Evolutionary conservation across 1,284 basidiomycete species (phyloP), one percentile per base, ranked within the genome.

Genomic region (Mycosarcoma maydis): DNA sequence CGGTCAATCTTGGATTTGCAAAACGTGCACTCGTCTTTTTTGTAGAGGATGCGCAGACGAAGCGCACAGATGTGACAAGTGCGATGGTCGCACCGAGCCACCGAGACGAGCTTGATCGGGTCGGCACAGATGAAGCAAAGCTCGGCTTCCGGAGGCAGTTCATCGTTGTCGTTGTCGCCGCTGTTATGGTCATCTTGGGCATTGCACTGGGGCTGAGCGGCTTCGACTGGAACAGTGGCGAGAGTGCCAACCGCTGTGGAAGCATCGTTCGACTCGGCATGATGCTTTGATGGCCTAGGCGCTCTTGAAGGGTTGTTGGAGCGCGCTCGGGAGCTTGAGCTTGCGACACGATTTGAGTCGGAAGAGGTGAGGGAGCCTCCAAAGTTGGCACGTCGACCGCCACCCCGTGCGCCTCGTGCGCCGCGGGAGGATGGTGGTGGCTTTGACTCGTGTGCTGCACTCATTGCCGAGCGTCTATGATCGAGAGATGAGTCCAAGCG

Each of bases 121-220:
- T 98, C 94, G 1, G 95, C 94, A 78, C 95, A 98, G 82, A 98
- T 98, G 86, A 90, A 95, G 84, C 96, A 98, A 4, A 90, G 82
- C 30, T 82, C 80, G n/a, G 30, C 71, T 24, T 74, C 75, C 19
- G 56, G 67, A 20, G 64, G 67, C 3, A 65, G 57, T 14, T 85
- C 73, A 41, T 83, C 79, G 77, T 86, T 85, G 44, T 85, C 84
- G 26, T 52, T 47, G 14, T 60, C 40, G 27, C 20, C 19, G 11
- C 6, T 34, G 33, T 34, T 13, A n/a, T 34, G 13, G 33, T 34
- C 27, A 29, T 29, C 13, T n/a, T n/a, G n/a, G n/a, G n/a, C n/a
- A n/a, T n/a, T n/a, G n/a, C n/a, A n/a, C n/a, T n/a, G n/a, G n/a
- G n/a, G n/a, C n/a, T n/a, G n/a, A n/a, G n/a, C n/a, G n/a, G n/a